Evolutionary conservation across 345 rosid genomes (phyloP).

Genomic region (Citrus australasica): DNA sequence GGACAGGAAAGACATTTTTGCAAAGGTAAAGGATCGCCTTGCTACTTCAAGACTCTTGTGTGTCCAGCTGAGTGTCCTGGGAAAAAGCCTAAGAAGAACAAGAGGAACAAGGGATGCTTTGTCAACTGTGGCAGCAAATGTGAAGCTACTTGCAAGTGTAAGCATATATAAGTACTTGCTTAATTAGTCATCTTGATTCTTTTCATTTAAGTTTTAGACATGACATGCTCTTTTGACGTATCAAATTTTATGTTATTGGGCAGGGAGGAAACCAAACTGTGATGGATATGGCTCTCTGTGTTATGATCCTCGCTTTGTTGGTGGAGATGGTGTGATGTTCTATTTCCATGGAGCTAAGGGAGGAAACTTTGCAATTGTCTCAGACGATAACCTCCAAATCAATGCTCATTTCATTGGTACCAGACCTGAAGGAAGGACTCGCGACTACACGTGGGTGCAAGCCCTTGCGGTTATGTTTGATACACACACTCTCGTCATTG

Average conservation of each 20-base stretch:
- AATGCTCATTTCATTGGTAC: conserved; percentile 70
- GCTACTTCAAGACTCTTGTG: conserved; percentile 37
- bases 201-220: too few species aligned
- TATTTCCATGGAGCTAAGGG: conserved; percentile 68
- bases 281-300: conserved; percentile 60
- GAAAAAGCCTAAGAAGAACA: conserved; percentile 64
- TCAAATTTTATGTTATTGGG: neutral
- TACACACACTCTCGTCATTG: conserved; percentile 46
- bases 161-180: conserved; percentile 10
- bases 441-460: conserved; percentile 80
- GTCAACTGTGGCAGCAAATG: conserved; percentile 72
- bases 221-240: neutral
- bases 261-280: conserved; percentile 55
- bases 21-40: conserved; percentile 29
- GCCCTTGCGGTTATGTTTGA: conserved; percentile 58
- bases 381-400: conserved; percentile 60
- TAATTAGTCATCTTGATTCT: neutral
- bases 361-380: conserved; percentile 67
- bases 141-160: conserved; percentile 83
- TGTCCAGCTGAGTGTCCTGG: conserved; percentile 71
- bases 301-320: conserved; percentile 75
- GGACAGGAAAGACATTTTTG: conserved; percentile 57
- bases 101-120: conserved; percentile 63
- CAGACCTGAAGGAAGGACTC: conserved; percentile 47
- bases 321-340: conserved; percentile 84